Conservation (phyloP, 805 yeast species). For the Candida methanosorbosa region DNA sequence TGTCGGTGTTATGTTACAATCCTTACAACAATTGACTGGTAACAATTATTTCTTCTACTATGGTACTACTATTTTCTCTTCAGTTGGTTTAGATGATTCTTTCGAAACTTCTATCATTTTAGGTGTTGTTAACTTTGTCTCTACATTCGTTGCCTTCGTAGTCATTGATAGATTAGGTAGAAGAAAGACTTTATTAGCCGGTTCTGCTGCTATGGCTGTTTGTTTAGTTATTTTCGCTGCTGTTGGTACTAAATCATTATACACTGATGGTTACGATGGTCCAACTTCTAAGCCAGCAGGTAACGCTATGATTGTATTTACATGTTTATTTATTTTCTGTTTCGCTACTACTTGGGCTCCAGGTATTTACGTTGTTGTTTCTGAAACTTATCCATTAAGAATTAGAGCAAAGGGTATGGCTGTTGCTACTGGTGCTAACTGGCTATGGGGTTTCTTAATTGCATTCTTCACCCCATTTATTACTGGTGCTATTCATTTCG, state of each 20-base stretch:
- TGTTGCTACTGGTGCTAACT: conserved; percentile 60
- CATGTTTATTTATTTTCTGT: conserved; percentile 55
- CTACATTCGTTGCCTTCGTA: conserved; percentile 44
- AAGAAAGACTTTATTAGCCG: conserved; percentile 49
- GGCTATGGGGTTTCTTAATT: conserved; percentile 65
- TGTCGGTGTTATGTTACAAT: conserved; percentile 48
- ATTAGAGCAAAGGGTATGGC: conserved; percentile 64
- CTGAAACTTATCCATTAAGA: conserved; percentile 57
- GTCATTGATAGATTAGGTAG: conserved; percentile 55
- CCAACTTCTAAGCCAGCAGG: conserved; percentile 32
- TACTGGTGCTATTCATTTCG: conserved; percentile 38
- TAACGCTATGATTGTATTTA: conserved; percentile 42
- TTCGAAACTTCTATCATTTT: conserved; percentile 33
- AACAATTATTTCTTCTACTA: conserved; percentile 66
- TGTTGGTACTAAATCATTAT: conserved; percentile 35
- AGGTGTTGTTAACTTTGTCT: conserved; percentile 37
- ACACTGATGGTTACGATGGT: conserved; percentile 29
- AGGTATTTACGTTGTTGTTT: conserved; percentile 49
- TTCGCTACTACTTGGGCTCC: conserved; percentile 80
- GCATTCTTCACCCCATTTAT: conserved; percentile 59
- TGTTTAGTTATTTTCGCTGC: conserved; percentile 52
- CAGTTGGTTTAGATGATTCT: conserved; percentile 39
- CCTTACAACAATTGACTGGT: conserved; percentile 67
- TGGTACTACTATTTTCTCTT: conserved; percentile 53
- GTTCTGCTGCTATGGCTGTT: conserved; percentile 54